Evolutionary conservation across 2,329 filamentous ascomycete species (phyloP).

Genomic region (Calonectria pseudoturangicola): DNA sequence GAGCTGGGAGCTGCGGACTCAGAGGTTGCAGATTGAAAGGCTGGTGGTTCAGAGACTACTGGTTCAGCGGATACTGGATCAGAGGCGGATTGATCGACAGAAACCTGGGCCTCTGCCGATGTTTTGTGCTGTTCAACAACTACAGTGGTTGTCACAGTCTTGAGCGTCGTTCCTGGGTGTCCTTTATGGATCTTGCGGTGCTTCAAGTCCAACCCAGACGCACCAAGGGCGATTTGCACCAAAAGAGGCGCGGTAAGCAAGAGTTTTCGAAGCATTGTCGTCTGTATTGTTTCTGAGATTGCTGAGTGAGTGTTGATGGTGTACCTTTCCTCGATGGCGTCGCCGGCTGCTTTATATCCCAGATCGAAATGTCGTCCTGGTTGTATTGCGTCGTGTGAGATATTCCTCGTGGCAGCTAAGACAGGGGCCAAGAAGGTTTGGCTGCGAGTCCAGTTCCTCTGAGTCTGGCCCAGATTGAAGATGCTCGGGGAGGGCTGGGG

Average conservation of each 20-base stretch:
- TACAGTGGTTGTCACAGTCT: conserved; percentile 23
- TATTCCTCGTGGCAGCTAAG: conserved; percentile 40
- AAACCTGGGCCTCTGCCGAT: background rate
- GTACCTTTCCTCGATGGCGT: conserved; percentile 17
- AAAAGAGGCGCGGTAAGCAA: conserved; percentile 52
- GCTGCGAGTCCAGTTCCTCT: conserved; percentile 13
- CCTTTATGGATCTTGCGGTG: conserved; percentile 3
- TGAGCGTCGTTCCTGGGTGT: conserved; percentile 29
- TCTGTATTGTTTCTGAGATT: conserved; percentile 11
- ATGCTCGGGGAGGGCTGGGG: conserved; percentile 50
- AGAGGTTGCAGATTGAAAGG: no score
- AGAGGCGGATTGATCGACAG: background rate
- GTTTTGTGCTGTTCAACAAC: background rate
- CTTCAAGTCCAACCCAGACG: conserved; percentile 45
- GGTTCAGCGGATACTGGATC: background rate
- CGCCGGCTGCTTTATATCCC: conserved; percentile 44
- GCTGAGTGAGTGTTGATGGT: conserved; percentile 25
- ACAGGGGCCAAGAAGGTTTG: conserved; percentile 25
- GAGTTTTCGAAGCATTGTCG: conserved; percentile 51
- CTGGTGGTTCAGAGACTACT: background rate
- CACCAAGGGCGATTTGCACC: conserved; percentile 50
- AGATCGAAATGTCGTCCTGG: background rate
- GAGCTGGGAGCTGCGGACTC: background rate
- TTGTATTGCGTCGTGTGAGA: conserved; percentile 17
- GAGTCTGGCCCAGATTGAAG: conserved; percentile 42